phyloP scores from a whole-genome alignment of 805 yeast genomes.

The Hanseniaspora pseudoguilliermondii region DNA sequence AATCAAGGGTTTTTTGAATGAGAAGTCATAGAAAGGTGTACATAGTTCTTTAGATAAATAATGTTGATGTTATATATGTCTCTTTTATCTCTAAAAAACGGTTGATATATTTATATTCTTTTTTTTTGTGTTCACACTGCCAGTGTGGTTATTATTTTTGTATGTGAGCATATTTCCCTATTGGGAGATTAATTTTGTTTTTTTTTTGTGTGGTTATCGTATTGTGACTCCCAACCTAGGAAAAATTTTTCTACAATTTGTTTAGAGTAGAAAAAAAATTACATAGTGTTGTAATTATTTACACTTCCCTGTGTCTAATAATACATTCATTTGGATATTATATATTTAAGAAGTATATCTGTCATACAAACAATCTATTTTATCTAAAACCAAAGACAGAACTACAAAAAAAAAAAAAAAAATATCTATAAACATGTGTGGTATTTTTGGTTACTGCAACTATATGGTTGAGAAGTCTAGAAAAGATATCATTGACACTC shows the following conservation, averaged over 20 bases:
- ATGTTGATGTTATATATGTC: background rate
- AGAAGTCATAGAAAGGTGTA: constrained; percentile 3
- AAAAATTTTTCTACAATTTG: too few relatives aligned
- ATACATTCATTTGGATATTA: too few relatives aligned
- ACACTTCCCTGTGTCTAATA: too few relatives aligned
- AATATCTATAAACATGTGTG: constrained; percentile 40
- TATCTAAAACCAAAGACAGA: background rate
- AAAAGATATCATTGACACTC: constrained; percentile 82
- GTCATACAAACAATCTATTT: background rate
- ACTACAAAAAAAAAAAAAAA: background rate
- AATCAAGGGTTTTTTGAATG: constrained; percentile 5
- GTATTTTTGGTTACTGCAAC: constrained; percentile 96
- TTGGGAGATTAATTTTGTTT: background rate
- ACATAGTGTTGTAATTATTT: too few relatives aligned
- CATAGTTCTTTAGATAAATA: background rate
- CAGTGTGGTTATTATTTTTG: too few relatives aligned
- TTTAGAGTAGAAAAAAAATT: too few relatives aligned
- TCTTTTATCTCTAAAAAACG: background rate
- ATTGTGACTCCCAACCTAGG: too few relatives aligned
- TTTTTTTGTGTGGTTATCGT: background rate
- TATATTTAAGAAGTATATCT: too few relatives aligned
- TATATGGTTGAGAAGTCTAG: constrained; percentile 82
- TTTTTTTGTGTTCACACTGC: too few relatives aligned
- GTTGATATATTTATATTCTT: too few relatives aligned
- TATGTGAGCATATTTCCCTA: background rate